Evolutionary conservation across 202 grass and related monocot species (phyloP).

Genomic region (Panicum virgatum): DNA sequence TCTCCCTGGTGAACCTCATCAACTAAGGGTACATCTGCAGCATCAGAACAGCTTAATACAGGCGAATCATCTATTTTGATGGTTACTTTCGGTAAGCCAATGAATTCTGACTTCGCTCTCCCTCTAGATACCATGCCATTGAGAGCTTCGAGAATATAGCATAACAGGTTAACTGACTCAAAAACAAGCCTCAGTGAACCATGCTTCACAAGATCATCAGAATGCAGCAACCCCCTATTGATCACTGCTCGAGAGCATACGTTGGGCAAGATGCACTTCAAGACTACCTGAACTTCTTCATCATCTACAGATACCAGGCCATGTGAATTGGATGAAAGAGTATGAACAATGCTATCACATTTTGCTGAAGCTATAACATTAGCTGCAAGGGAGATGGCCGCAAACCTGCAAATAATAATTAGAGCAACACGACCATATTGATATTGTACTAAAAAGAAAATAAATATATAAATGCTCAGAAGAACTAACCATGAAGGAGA

Average conservation of each 20-base stretch:
- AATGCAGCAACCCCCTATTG: conserved; percentile 92
- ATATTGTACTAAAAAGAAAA: conserved; percentile 23
- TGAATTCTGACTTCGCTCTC: conserved; percentile 17
- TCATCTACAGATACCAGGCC: conserved; percentile 51
- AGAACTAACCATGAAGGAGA: conserved; percentile 76
- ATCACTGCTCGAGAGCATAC: conserved; percentile 65
- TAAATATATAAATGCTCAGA: conserved; percentile 1
- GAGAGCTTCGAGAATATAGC: conserved; percentile 55
- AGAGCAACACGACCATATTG: conserved; percentile 14
- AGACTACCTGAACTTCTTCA: conserved; percentile 56
- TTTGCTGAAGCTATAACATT: conserved; percentile 75
- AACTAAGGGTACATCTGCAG: conserved; percentile 34
- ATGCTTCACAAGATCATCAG: conserved; percentile 83
- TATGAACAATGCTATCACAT: conserved; percentile 43
- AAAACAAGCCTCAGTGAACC: conserved; percentile 72
- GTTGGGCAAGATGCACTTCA: conserved; percentile 78
- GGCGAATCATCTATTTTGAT: conserved; percentile 36
- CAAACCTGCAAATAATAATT: conserved; percentile 66
- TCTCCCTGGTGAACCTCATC: conserved; percentile 41
- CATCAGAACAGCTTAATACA: conserved; percentile 49
- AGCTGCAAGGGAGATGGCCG: conserved; percentile 73
- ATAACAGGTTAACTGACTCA: conserved; percentile 74
- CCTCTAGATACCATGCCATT: conserved; percentile 37
- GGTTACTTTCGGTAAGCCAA: conserved; percentile 30
- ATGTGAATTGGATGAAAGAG: conserved; percentile 49